These are phyloP conservation scores for Boletus insuetus DNA, from an alignment of 768 basidiomycete genomes.

Conservation along the genomic window DNA sequence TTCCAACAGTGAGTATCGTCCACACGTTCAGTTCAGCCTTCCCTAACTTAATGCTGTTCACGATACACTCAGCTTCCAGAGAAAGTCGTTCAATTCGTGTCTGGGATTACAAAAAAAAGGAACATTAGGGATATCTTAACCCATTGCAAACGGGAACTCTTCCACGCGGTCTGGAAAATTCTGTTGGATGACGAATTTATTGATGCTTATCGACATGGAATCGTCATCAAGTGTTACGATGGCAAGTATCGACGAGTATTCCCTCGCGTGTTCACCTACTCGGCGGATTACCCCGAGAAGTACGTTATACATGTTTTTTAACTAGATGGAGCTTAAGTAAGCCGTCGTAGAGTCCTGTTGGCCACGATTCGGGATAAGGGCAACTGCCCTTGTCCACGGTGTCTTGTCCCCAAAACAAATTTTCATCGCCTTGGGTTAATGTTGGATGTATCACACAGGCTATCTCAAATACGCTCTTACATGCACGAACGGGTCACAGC, in stretches of 20 bases:
- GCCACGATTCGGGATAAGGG: slow-evolving; percentile 30
- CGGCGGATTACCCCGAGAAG: slow-evolving; percentile 39
- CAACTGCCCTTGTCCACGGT: slow-evolving; percentile 30
- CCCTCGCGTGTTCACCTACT: slow-evolving; percentile 32
- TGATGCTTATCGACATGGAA: slow-evolving; percentile 21
- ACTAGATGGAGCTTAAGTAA: no score
- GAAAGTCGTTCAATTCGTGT: not conserved
- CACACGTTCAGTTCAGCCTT: no score
- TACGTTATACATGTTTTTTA: no score
- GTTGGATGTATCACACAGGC: slow-evolving; percentile 3
- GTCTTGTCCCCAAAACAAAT: slow-evolving; percentile 14
- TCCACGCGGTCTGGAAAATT: not conserved
- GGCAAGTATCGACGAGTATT: slow-evolving; percentile 20
- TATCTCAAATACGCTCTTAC: not conserved
- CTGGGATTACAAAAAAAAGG: not conserved
- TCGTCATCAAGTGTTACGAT: slow-evolving; percentile 23
- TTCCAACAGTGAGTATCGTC: not conserved
- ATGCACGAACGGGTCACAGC: not conserved
- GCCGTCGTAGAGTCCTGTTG: slow-evolving; percentile 19
- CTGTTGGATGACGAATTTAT: slow-evolving; percentile 17
- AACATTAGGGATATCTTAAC: not conserved
- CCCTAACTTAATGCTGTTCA: not conserved
- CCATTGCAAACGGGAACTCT: not conserved
- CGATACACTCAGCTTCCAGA: not conserved
- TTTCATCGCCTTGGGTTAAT: slow-evolving; percentile 15